Evolutionary conservation across 1,284 basidiomycete species (phyloP), one percentile per base, ranked within the genome.

Genomic region (Cystobasidium sp.): DNA sequence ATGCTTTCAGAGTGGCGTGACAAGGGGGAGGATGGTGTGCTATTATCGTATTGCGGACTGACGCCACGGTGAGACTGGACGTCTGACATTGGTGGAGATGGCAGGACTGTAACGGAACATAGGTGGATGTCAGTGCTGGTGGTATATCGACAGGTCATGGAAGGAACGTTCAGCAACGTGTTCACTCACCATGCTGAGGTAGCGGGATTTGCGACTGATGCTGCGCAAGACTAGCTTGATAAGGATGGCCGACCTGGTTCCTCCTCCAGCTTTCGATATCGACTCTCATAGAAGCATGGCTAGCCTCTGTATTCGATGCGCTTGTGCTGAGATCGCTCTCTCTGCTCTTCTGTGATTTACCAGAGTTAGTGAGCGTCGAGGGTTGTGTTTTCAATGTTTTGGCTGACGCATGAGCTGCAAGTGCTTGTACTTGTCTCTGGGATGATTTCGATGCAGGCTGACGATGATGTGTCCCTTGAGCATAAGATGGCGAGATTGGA

Each of bases 1-100:
- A 63, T 22, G 3, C 43, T 49, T 37, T 9, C 22, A 1, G 64
- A 59, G 37, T 59, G 64, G 24, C 16, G 47, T 5, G 52, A 53
- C 5, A 18, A 37, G n/a, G 46, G 24, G 18, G 49, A 22, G 7
- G 52, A 43, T 24, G 20, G 66, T 12, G 16, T 56, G 49, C 18
- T 46, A 1, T 18, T n/a, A 14, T 49, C 53, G 22, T 39, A 44
- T 37, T 10, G 31, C 8, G 66, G 44, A 43, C 52, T 68, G 12
- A 10, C 14, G 16, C 31, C 44, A 6, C 53, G 53, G 22, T 37
- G 41, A 68, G 66, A 56, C 18, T 58, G 66, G 14, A 22, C 41
- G 1, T 68, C 66, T 37, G 66, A 68, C 22, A 68, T 8, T 52
- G 66, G 66, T 18, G 66, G 66, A 56, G 66, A 68, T 20, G 66